These are phyloP conservation scores for Aaosphaeria arxii DNA, from an alignment of 2,329 filamentous ascomycete species.

Conservation along the genomic window DNA sequence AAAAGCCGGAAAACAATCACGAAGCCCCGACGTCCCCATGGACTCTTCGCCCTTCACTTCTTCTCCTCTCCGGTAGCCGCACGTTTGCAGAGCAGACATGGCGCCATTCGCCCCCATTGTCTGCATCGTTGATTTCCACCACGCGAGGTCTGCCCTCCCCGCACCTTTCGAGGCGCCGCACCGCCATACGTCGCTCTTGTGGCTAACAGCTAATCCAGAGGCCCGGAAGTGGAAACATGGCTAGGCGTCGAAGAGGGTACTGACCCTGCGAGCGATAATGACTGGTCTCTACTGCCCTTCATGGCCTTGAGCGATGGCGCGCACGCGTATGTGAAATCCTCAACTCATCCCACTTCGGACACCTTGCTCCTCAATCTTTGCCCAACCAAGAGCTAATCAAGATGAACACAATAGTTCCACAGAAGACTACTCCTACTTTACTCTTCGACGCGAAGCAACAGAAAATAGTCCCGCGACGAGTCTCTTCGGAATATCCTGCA, in stretches of 20 bases:
- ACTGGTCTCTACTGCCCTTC: constrained; percentile 89
- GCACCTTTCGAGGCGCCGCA: constrained; percentile 1
- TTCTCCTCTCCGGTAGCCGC: constrained; percentile 2
- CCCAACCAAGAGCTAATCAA: not conserved
- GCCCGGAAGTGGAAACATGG: constrained; percentile 92
- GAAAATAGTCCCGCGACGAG: constrained; percentile 62
- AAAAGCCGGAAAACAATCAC: not conserved
- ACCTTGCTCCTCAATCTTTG: not conserved
- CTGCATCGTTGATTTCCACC: constrained; percentile 54
- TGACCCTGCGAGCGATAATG: constrained; percentile 79
- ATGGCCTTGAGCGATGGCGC: constrained; percentile 96
- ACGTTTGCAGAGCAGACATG: constrained; percentile 8
- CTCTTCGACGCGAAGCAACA: constrained; percentile 62
- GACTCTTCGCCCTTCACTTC: not conserved
- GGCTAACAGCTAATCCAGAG: constrained; percentile 46
- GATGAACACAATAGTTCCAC: constrained; percentile 58
- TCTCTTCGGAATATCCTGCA: constrained; percentile 94
- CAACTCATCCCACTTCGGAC: not conserved
- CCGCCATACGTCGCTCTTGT: not conserved
- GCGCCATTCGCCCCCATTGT: constrained; percentile 45
- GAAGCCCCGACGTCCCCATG: constrained; percentile 4
- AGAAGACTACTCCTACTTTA: constrained; percentile 99
- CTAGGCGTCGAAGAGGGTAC: constrained; percentile 71
- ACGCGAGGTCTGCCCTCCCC: constrained; percentile 42
- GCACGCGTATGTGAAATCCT: constrained; percentile 66